Percentiles rank a stretch among this genome's conserved stretches.
These are phyloP conservation scores for Leishmania major DNA, from an alignment of 208 protist genomes.

Conservation along the genomic window DNA sequence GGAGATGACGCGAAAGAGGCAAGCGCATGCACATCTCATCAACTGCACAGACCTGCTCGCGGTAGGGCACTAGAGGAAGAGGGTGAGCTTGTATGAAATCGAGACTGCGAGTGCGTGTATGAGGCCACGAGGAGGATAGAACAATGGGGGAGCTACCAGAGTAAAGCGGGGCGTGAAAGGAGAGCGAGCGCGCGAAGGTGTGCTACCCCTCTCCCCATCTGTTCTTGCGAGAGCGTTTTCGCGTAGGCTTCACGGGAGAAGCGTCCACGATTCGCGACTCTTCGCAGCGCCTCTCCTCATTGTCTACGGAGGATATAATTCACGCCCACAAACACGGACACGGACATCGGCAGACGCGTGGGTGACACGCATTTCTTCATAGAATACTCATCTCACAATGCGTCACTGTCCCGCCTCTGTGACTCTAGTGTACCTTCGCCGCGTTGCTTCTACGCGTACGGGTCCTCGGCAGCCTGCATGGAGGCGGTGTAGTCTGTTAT, in stretches of 20 bases:
- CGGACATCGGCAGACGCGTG: background rate
- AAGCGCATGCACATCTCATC: background rate
- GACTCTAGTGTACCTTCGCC: background rate
- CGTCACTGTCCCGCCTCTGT: background rate
- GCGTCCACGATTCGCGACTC: background rate
- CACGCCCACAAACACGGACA: background rate
- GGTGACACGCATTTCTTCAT: background rate
- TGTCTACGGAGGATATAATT: no score
- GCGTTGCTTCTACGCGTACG: background rate
- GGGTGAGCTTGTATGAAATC: background rate
- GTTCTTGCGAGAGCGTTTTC: no score
- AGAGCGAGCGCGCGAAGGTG: background rate
- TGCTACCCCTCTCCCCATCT: background rate
- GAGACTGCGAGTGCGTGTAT: background rate
- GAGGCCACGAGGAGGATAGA: background rate
- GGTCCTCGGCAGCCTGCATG: constrained; percentile 4
- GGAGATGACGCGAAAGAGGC: background rate
- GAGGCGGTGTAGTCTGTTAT: constrained; percentile 35
- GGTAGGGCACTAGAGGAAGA: background rate
- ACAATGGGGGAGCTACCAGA: background rate
- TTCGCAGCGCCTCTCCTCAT: background rate
- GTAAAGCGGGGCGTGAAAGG: background rate
- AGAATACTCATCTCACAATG: background rate
- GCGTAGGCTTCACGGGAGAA: background rate
- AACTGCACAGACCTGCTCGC: background rate